phyloP scores from a whole-genome alignment of 2,329 filamentous ascomycete species.

The Basipetospora chlamydospora region DNA sequence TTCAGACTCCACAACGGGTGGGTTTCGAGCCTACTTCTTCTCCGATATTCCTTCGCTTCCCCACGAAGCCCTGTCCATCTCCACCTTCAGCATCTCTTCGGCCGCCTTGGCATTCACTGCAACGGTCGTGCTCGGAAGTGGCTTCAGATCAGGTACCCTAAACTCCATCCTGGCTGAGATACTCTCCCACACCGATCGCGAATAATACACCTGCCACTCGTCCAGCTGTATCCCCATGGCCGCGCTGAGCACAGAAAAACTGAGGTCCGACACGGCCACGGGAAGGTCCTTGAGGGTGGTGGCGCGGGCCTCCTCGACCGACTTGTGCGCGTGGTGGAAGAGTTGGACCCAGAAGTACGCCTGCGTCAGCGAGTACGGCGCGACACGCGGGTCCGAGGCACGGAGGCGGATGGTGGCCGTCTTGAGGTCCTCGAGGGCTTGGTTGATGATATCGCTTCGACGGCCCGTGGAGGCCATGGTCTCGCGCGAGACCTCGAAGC shows the following conservation, averaged over 20 bases:
- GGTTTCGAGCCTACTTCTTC: no score
- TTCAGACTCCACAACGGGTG: no score
- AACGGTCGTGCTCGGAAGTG: conserved; percentile 16
- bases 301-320: not conserved
- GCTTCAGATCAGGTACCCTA: conserved; percentile 13
- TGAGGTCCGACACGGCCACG: not conserved
- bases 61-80: no score
- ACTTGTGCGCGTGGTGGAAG: conserved; percentile 11
- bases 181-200: conserved; percentile 12
- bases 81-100: no score
- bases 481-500: conserved; percentile 16
- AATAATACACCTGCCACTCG: conserved; percentile 17
- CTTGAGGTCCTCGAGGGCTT: conserved; percentile 12
- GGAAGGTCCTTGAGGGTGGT: not conserved
- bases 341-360: conserved; percentile 19
- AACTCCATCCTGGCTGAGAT: conserved; percentile 15
- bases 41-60: no score
- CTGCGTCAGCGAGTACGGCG: conserved; percentile 18
- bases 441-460: conserved; percentile 14
- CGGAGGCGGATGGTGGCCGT: conserved; percentile 13
- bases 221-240: conserved; percentile 12
- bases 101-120: no score
- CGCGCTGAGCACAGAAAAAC: conserved; percentile 10
- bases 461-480: conserved; percentile 9
- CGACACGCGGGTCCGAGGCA: conserved; percentile 7